A percentile compares a stretch with the other conserved stretches of the same genome.
Conservation (phyloP, 139 green algal species). For the Coelastrella sp. region DNA sequence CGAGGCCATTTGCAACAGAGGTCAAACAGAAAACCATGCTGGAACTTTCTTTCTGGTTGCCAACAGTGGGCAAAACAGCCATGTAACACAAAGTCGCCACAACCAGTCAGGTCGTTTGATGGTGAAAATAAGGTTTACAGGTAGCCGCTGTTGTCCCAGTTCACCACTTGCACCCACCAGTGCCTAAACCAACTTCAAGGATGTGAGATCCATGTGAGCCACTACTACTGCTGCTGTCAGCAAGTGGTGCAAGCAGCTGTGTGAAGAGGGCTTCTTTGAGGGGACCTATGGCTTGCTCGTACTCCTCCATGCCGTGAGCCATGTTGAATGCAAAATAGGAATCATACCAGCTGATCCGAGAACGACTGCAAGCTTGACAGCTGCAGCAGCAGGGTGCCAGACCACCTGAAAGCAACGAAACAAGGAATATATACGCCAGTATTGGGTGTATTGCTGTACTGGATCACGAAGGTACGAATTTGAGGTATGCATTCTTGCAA, state of each 20-base stretch:
- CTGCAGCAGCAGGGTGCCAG: slow-evolving; percentile 27
- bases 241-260: slow-evolving; percentile 13
- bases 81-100: too few species aligned
- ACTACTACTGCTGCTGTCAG: slow-evolving; percentile 28
- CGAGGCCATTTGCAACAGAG: too few species aligned
- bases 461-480: too few species aligned
- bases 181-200: slow-evolving; percentile 21
- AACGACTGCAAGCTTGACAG: not conserved
- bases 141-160: not conserved
- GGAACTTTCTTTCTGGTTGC: too few species aligned
- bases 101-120: not conserved
- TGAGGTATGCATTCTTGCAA: too few species aligned
- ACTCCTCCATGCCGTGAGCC: slow-evolving; percentile 41
- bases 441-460: too few species aligned
- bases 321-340: slow-evolving; percentile 32
- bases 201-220: not conserved
- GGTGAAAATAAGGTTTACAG: not conserved
- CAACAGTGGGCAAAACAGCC: too few species aligned
- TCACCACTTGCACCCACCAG: not conserved
- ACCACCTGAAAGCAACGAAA: not conserved
- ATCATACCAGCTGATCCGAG: slow-evolving; percentile 31
- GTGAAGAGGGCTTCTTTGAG: slow-evolving; percentile 59
- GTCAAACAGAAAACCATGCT: too few species aligned
- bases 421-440: not conserved
- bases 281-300: slow-evolving; percentile 56